phyloP scores from a whole-genome alignment of 768 basidiomycete species.

The Mrakia gelida region DNA sequence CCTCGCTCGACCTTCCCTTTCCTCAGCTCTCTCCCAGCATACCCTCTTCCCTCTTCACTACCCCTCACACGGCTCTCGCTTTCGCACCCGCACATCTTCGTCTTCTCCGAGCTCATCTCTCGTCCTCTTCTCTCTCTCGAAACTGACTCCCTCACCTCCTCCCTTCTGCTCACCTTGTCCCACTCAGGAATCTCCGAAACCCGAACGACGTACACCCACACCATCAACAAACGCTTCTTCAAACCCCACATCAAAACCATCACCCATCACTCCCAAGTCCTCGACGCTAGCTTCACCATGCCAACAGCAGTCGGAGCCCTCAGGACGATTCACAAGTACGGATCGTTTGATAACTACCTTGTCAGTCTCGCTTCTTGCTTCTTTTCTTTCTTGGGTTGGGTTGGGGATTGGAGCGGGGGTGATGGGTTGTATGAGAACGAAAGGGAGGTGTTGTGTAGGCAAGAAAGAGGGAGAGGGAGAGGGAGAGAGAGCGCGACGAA shows the following conservation, averaged over 20 bases:
- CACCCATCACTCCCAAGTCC: constrained; percentile 3
- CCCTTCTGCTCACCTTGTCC: background rate
- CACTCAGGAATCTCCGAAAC: background rate
- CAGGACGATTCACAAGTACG: constrained; percentile 15
- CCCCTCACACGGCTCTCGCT: too few relatives aligned
- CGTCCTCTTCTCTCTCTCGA: background rate
- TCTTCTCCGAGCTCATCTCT: too few relatives aligned
- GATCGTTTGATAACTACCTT: constrained; percentile 20
- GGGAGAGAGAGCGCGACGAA: background rate
- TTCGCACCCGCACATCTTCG: too few relatives aligned
- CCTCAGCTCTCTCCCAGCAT: background rate
- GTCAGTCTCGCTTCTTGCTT: background rate
- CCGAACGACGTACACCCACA: background rate
- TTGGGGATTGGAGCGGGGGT: background rate
- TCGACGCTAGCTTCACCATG: constrained; percentile 6
- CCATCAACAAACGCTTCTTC: constrained; percentile 9
- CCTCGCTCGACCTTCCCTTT: background rate
- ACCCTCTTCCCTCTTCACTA: too few relatives aligned
- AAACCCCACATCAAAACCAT: background rate
- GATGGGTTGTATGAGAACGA: background rate
- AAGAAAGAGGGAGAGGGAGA: background rate
- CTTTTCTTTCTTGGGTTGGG: background rate
- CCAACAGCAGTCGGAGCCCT: background rate
- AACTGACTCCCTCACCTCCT: background rate
- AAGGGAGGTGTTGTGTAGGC: background rate